phyloP scores from a whole-genome alignment of 148 eudicot genomes.

The Vaccinium corymbosum region DNA sequence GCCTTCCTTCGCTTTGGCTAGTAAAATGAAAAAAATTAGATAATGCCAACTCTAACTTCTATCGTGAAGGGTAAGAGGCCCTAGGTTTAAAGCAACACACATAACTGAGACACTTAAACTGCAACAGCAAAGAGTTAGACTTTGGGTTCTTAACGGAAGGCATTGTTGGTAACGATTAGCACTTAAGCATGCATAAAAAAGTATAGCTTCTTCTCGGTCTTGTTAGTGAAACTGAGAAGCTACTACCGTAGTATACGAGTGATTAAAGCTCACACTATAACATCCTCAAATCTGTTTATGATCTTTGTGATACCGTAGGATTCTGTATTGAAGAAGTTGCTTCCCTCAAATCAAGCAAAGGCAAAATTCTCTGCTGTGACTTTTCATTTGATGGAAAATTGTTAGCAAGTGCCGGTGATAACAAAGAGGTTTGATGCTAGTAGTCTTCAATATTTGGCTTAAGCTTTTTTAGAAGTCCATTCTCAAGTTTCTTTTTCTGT shows the following conservation, averaged over 20 bases:
- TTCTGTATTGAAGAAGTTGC: constrained; percentile 22
- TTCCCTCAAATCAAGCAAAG: constrained; percentile 18
- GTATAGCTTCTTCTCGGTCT: background rate
- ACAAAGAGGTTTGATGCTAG: constrained; percentile 36
- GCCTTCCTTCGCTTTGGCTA: background rate
- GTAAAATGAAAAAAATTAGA: background rate
- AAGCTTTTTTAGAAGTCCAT: background rate
- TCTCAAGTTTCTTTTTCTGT: background rate
- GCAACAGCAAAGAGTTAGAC: background rate
- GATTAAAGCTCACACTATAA: background rate
- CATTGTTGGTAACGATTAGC: background rate
- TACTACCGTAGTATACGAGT: background rate
- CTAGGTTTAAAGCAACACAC: background rate
- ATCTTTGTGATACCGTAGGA: constrained; percentile 9
- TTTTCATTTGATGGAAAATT: constrained; percentile 45
- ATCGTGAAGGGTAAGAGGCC: background rate
- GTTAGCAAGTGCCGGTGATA: constrained; percentile 56
- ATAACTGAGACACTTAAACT: background rate
- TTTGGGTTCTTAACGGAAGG: background rate
- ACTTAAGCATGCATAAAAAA: background rate
- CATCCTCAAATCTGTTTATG: background rate
- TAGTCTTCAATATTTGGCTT: background rate
- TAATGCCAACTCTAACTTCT: background rate
- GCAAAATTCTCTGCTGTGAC: constrained; percentile 41
- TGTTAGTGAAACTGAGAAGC: background rate